These are phyloP conservation scores for Ascochyta viciae-villosae DNA, from an alignment of 2,329 filamentous ascomycete genomes.

Conservation along the genomic window DNA sequence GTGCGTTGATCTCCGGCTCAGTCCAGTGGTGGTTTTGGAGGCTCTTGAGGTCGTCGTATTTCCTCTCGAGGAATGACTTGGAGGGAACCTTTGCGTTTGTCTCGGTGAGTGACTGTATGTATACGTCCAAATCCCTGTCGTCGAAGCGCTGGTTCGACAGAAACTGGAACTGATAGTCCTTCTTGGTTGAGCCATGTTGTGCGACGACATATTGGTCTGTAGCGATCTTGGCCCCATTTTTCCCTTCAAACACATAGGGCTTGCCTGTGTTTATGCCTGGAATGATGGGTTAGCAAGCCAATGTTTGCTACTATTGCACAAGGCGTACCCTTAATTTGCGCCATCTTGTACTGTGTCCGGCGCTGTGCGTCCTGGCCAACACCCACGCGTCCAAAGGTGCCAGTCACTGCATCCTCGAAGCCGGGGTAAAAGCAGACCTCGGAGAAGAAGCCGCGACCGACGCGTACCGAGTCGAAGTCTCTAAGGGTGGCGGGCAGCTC, in stretches of 20 bases:
- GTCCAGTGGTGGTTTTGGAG: slow-evolving; percentile 84
- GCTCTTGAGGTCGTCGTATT: slow-evolving; percentile 80
- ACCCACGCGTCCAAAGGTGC: slow-evolving; percentile 85
- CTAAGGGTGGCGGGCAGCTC: slow-evolving; percentile 73
- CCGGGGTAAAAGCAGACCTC: slow-evolving; percentile 92
- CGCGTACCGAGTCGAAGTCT: slow-evolving; percentile 84
- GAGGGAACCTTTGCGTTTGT: slow-evolving; percentile 78
- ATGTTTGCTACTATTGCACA: neutral
- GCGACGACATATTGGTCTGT: slow-evolving; percentile 86
- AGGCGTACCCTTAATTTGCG: slow-evolving; percentile 77
- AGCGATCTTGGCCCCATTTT: slow-evolving; percentile 77
- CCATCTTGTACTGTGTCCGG: slow-evolving; percentile 84
- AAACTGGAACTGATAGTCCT: slow-evolving; percentile 87
- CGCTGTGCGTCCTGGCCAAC: slow-evolving; percentile 80
- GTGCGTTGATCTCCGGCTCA: slow-evolving; percentile 79
- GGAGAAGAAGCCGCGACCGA: slow-evolving; percentile 85
- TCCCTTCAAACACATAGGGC: slow-evolving; percentile 80
- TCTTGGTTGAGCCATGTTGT: slow-evolving; percentile 81
- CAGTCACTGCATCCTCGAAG: slow-evolving; percentile 81
- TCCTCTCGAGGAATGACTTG: slow-evolving; percentile 70
- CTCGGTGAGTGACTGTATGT: slow-evolving; percentile 72
- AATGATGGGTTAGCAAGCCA: slow-evolving; percentile 31
- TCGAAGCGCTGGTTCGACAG: slow-evolving; percentile 86
- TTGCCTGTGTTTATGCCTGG: slow-evolving; percentile 78
- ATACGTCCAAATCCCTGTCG: slow-evolving; percentile 85